Conservation (phyloP, 2,329 filamentous ascomycete genomes). For the Pseudogymnoascus sp. region DNA sequence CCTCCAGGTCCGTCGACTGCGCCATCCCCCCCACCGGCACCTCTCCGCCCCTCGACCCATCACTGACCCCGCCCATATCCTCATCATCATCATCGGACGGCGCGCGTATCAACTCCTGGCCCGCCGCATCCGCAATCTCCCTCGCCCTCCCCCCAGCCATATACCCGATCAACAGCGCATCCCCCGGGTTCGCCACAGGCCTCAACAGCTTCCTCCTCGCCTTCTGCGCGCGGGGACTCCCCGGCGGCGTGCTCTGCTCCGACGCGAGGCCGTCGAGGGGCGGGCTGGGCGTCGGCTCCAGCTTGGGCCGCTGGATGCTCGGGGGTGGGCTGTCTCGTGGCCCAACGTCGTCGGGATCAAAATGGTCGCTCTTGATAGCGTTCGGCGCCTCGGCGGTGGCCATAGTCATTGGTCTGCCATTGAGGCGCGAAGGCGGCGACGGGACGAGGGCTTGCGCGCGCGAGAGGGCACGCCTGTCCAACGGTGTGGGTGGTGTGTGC, state of each 20-base stretch:
- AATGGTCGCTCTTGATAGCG: constrained; percentile 29
- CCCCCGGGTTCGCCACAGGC: constrained; percentile 48
- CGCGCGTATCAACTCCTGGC: constrained; percentile 32
- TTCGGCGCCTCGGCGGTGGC: constrained; percentile 19
- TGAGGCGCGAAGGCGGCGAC: neutral
- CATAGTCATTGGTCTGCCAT: constrained; percentile 24
- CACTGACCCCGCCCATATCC: constrained; percentile 23
- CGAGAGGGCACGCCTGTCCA: neutral
- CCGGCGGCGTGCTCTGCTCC: constrained; percentile 35
- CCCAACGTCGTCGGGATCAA: constrained; percentile 41
- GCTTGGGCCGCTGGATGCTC: constrained; percentile 35
- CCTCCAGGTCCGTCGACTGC: neutral
- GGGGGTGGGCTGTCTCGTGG: constrained; percentile 34
- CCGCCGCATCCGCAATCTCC: constrained; percentile 54
- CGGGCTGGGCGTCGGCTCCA: constrained; percentile 44
- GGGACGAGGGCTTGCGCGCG: neutral
- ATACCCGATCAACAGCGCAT: constrained; percentile 58
- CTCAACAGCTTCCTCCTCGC: constrained; percentile 44
- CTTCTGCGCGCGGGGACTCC: constrained; percentile 30
- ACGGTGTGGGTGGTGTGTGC: neutral
- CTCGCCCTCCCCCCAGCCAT: constrained; percentile 56
- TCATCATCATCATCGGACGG: constrained; percentile 40
- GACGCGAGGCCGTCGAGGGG: constrained; percentile 37
- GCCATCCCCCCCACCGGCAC: neutral
- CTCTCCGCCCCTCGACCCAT: constrained; percentile 23